Evolutionary conservation across 306 rosid species (phyloP), one percentile per base, ranked within the genome.

Genomic region (Prunus persica): DNA sequence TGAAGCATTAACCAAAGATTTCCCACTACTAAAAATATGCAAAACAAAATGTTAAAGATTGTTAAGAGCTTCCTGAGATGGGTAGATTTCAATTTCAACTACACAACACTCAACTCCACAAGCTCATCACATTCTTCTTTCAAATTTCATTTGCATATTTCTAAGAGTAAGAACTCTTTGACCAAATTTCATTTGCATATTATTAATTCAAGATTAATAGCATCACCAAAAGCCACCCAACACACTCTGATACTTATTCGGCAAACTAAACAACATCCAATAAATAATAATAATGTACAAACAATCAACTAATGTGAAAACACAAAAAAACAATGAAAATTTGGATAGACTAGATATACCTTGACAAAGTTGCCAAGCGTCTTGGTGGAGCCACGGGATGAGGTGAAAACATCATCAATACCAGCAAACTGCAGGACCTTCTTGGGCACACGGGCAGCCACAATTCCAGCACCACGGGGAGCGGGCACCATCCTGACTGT

Each of bases 281-380:
- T 65, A 19, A 73, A 11, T 43, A 68, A 24, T 10, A 38, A 38
- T 38, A 6, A 38, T 38, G 7, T 0, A 38, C 8, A 38, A 8
- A 11, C 1, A 56, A 5, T 19, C 9, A 65, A 20, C 2, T 15
- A 13, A 5, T 47, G 1, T 13, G 8, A 28, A 5, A 6, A 0
- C n/a, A 28, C 30, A 34, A 12, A 27, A 3, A 3, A 27, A 55
- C 63, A 13, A 14, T 13, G 5, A 2, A 46, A 60, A 27, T 71
- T n/a, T 1, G 14, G n/a, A 15, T 41, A 22, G 20, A 3, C 30
- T 34, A 30, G 0, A 3, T 61, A 78, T 83, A 88, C 96, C 96
- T 91, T 91, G 14, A 91, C 93, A n/a, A 89, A 91, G 75, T 91
- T 91, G 11, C 97, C 93, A 0, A 89, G 97, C 0, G 97, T 91